Percentiles rank a stretch among this genome's conserved stretches.
Evolutionary conservation across 106 monocot species (phyloP).

Genomic region (Phalaenopsis equestris): DNA sequence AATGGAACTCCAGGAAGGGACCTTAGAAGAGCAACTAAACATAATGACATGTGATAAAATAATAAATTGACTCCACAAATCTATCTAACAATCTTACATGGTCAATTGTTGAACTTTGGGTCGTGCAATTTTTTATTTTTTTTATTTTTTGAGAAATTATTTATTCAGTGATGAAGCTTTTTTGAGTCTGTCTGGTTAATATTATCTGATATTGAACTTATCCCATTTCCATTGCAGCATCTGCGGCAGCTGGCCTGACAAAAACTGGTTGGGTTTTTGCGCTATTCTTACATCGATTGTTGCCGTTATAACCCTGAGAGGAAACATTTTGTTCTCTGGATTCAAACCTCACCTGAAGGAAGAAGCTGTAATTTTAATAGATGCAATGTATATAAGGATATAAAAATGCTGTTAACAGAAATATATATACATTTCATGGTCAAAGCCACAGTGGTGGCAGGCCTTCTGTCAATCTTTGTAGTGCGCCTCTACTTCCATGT

Average conservation of each 20-base stretch:
- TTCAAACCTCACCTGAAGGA: not conserved
- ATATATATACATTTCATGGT: conserved; percentile 22
- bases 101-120: no score
- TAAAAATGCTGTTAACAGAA: not conserved
- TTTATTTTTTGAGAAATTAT: no score
- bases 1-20: no score
- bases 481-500: not conserved
- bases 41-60: no score
- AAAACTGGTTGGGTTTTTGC: conserved; percentile 12
- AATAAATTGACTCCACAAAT: no score
- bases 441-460: conserved; percentile 69
- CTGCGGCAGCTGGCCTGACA: not conserved
- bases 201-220: no score
- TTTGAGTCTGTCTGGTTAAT: no score
- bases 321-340: conserved; percentile 10
- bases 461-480: conserved; percentile 18
- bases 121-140: no score
- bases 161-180: no score
- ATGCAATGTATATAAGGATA: conserved; percentile 14
- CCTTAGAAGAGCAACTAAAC: no score
- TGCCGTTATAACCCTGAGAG: conserved; percentile 9
- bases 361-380: conserved; percentile 1
- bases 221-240: conserved; percentile 14
- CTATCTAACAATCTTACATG: no score
- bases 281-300: conserved; percentile 9